Conservation (phyloP, 192 early-diverging fungal genomes). For the Umbelopsis vinacea region DNA sequence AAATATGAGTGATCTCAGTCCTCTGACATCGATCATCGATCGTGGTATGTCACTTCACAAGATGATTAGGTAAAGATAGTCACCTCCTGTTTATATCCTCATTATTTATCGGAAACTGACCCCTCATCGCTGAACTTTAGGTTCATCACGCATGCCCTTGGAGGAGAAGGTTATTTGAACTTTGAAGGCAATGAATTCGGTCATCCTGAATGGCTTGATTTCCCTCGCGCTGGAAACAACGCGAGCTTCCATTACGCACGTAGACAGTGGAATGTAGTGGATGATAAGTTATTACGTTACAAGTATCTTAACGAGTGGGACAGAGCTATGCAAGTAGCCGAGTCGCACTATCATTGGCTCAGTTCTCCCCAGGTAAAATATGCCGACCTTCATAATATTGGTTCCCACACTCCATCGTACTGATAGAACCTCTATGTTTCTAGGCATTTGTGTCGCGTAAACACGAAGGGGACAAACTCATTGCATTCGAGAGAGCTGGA, state of each 20-base stretch:
- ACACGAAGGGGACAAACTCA: slow-evolving; percentile 90
- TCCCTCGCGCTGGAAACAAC: slow-evolving; percentile 92
- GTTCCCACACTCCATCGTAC: not conserved
- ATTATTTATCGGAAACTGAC: not conserved
- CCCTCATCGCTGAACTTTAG: slow-evolving; percentile 40
- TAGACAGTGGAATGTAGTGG: slow-evolving; percentile 93
- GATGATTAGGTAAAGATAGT: slow-evolving; percentile 78
- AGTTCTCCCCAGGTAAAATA: slow-evolving; percentile 59
- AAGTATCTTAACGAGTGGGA: slow-evolving; percentile 94
- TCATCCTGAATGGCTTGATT: slow-evolving; percentile 99
- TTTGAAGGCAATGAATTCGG: slow-evolving; percentile 99
- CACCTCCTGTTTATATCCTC: no score
- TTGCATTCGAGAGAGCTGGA: slow-evolving; percentile 90
- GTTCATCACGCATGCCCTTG: slow-evolving; percentile 83
- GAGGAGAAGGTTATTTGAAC: slow-evolving; percentile 96
- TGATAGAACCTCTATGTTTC: not conserved
- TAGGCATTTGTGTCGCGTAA: slow-evolving; percentile 86
- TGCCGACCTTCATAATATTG: not conserved
- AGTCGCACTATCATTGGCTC: slow-evolving; percentile 75
- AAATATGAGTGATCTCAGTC: slow-evolving; percentile 84
- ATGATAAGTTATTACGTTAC: slow-evolving; percentile 88
- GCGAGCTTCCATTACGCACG: slow-evolving; percentile 92
- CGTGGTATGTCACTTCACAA: slow-evolving; percentile 95
- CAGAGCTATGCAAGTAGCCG: slow-evolving; percentile 79
- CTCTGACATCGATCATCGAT: slow-evolving; percentile 89